Evolutionary conservation across 352 stramenopile genomes (phyloP).

Genomic region (Globisporangium paroecandrum): DNA sequence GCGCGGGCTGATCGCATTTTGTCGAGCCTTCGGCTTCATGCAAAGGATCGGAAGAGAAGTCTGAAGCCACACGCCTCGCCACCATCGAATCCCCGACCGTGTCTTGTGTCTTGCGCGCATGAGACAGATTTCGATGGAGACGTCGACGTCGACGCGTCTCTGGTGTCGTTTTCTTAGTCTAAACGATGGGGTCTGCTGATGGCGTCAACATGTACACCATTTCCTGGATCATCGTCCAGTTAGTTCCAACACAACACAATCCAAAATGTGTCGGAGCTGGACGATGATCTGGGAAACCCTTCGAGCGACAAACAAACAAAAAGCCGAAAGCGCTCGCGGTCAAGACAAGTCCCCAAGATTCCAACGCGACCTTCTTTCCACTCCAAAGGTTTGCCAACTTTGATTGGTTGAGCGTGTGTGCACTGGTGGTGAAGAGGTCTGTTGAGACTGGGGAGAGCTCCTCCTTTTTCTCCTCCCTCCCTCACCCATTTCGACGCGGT

Average conservation of each 20-base stretch:
- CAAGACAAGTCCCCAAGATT: background rate
- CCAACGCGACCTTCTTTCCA: background rate
- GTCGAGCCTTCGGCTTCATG: too few species aligned
- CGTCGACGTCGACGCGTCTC: background rate
- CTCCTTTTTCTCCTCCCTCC: background rate
- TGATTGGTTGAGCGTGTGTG: background rate
- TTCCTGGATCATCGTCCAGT: background rate
- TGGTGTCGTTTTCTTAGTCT: background rate
- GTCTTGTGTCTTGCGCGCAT: background rate
- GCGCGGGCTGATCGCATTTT: too few species aligned
- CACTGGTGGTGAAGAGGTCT: background rate
- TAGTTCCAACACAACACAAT: background rate
- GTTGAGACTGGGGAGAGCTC: background rate
- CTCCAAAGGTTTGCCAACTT: background rate
- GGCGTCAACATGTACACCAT: background rate
- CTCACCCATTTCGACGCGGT: constrained; percentile 1
- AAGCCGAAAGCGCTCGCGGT: too few species aligned
- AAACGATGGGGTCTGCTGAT: background rate
- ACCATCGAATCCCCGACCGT: background rate
- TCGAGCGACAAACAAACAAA: too few species aligned
- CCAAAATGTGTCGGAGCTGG: too few species aligned
- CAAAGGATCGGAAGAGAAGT: too few species aligned
- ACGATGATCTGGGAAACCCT: too few species aligned
- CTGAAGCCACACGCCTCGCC: too few species aligned
- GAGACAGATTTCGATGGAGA: background rate